Conservation (phyloP, 345 rosid genomes). For the Durio zibethinus region DNA sequence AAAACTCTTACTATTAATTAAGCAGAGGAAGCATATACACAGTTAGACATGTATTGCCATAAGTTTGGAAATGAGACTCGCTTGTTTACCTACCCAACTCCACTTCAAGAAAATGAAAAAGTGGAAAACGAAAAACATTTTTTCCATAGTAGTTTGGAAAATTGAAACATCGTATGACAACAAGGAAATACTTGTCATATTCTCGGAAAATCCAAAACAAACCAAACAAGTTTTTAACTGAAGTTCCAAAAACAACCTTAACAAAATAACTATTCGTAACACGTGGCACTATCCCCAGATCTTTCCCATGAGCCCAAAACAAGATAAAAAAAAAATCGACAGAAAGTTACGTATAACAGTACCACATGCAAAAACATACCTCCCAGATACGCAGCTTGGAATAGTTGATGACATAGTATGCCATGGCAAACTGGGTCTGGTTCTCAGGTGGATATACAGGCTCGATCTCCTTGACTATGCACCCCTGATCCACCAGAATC, state of each 20-base stretch:
- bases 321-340: not conserved
- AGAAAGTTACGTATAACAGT: not conserved
- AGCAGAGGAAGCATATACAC: too few relatives aligned
- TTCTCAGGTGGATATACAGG: slow-evolving; percentile 63
- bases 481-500: slow-evolving; percentile 50
- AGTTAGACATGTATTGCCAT: too few relatives aligned
- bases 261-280: not conserved
- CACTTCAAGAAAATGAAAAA: not conserved
- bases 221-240: not conserved
- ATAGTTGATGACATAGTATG: slow-evolving; percentile 74
- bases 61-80: not conserved
- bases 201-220: not conserved
- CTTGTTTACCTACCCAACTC: not conserved
- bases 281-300: not conserved
- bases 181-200: not conserved
- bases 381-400: slow-evolving; percentile 82
- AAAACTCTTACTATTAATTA: too few relatives aligned
- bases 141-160: not conserved
- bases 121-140: too few relatives aligned
- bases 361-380: slow-evolving; percentile 25
- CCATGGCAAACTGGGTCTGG: slow-evolving; percentile 73
- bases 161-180: not conserved
- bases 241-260: not conserved
- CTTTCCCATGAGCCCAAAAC: not conserved
- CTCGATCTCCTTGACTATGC: slow-evolving; percentile 50